Percentiles rank a stretch among this genome's conserved stretches.
These are phyloP conservation scores for Phytophthora palmivora DNA, from an alignment of 352 stramenopile genomes.

Conservation along the genomic window DNA sequence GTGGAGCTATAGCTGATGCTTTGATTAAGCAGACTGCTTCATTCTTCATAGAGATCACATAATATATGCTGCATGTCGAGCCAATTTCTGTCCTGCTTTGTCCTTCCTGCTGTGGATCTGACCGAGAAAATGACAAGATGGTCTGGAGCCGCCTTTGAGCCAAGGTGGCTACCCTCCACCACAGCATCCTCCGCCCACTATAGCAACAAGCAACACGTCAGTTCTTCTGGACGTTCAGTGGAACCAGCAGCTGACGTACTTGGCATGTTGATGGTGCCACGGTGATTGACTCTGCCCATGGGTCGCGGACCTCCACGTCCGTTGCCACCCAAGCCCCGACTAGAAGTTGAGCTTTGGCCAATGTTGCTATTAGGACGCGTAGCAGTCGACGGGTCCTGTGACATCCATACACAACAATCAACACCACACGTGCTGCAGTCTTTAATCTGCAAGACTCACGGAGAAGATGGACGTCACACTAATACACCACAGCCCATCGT, in stretches of 20 bases:
- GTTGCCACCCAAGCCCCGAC: constrained; percentile 24
- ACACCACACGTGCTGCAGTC: background rate
- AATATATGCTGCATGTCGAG: constrained; percentile 42
- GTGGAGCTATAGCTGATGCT: constrained; percentile 10
- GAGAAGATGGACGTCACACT: constrained; percentile 69
- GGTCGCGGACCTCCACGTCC: constrained; percentile 40
- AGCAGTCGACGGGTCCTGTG: constrained; percentile 54
- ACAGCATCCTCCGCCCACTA: constrained; percentile 65
- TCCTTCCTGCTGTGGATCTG: background rate
- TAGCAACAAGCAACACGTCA: constrained; percentile 9
- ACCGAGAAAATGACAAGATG: too few species aligned
- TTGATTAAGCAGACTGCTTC: constrained; percentile 7
- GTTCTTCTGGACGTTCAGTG: background rate
- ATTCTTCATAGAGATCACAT: constrained; percentile 43
- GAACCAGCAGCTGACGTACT: constrained; percentile 39
- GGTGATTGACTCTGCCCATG: constrained; percentile 67
- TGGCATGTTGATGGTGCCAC: constrained; percentile 61
- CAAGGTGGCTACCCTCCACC: constrained; percentile 31
- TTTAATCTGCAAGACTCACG: constrained; percentile 27
- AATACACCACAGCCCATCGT: background rate
- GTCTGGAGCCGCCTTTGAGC: background rate
- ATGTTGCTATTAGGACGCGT: constrained; percentile 47
- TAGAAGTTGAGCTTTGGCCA: constrained; percentile 25
- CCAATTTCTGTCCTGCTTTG: constrained; percentile 1
- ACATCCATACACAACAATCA: constrained; percentile 6